These are phyloP conservation scores for Phytophthora sp. DNA, from an alignment of 352 stramenopile genomes.

Conservation along the genomic window DNA sequence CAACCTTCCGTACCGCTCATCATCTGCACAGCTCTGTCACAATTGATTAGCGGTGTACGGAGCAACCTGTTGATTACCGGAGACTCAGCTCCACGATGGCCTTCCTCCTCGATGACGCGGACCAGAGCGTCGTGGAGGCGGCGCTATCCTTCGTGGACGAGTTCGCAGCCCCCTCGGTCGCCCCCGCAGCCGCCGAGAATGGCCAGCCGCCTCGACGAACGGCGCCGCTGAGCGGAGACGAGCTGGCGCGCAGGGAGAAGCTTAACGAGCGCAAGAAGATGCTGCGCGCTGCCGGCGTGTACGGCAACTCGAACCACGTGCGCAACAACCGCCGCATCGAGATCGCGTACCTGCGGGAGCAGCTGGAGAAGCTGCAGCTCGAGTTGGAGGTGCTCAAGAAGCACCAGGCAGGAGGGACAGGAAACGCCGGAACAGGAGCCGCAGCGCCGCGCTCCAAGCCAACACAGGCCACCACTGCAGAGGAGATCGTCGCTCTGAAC, in stretches of 20 bases:
- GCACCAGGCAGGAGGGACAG: conserved; percentile 1
- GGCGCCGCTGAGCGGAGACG: neutral
- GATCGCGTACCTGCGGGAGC: conserved; percentile 39
- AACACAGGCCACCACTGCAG: neutral
- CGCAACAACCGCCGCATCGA: conserved; percentile 45
- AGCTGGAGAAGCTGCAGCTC: conserved; percentile 41
- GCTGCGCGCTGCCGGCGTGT: conserved; percentile 18
- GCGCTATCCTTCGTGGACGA: conserved; percentile 37
- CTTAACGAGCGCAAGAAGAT: conserved; percentile 30
- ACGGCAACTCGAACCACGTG: conserved; percentile 38
- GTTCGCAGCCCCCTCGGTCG: conserved; percentile 5
- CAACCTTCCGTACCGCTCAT: too few relatives aligned
- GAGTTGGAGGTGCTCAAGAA: conserved; percentile 29
- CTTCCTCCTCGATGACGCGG: conserved; percentile 25
- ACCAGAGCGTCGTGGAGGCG: conserved; percentile 25
- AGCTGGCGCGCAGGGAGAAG: neutral
- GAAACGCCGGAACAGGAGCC: neutral
- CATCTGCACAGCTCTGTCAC: too few relatives aligned
- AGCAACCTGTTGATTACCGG: too few relatives aligned
- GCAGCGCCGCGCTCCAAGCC: too few relatives aligned
- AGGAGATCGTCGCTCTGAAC: conserved; percentile 11
- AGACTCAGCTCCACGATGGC: too few relatives aligned
- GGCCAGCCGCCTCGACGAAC: neutral
- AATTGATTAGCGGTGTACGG: too few relatives aligned
- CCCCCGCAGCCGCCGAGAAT: neutral